Percentiles rank a stretch among this genome's conserved stretches.
Evolutionary conservation across 768 basidiomycete species (phyloP).

Genomic region (Cubamyces sp.): DNA sequence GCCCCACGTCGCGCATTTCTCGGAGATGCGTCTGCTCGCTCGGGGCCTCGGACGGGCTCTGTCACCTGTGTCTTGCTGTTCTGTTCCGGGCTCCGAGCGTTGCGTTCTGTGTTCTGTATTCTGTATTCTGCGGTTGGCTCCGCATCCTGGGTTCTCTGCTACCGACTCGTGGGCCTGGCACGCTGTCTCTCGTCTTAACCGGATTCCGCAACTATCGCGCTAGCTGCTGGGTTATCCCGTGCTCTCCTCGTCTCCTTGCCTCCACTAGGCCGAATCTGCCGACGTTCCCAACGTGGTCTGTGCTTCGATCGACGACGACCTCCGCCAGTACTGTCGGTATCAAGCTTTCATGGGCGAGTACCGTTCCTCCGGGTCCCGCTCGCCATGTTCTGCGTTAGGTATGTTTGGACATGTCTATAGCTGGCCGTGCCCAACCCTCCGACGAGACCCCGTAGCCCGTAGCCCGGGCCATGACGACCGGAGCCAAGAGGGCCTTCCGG

Average conservation of each 20-base stretch:
- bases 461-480: conserved; percentile 11
- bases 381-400: background rate
- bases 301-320: conserved; percentile 7
- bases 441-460: background rate
- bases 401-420: background rate
- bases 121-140: background rate
- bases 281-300: background rate
- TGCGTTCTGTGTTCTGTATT: too few species aligned
- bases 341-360: conserved; percentile 6
- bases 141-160: background rate
- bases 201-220: background rate
- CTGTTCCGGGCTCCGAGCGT: too few species aligned
- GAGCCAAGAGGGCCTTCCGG: conserved; percentile 1
- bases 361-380: conserved; percentile 16
- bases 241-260: background rate
- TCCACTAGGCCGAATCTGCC: background rate
- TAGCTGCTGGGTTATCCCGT: conserved; percentile 3
- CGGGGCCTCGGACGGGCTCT: background rate
- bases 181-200: background rate
- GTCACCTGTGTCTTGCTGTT: background rate
- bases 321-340: background rate
- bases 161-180: too few species aligned
- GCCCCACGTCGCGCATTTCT: conserved; percentile 21
- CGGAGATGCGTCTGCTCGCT: conserved; percentile 12
- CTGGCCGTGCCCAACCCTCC: conserved; percentile 1